phyloP scores from a whole-genome alignment of 805 yeast genomes.

The Yamadazyma akitaensis region DNA sequence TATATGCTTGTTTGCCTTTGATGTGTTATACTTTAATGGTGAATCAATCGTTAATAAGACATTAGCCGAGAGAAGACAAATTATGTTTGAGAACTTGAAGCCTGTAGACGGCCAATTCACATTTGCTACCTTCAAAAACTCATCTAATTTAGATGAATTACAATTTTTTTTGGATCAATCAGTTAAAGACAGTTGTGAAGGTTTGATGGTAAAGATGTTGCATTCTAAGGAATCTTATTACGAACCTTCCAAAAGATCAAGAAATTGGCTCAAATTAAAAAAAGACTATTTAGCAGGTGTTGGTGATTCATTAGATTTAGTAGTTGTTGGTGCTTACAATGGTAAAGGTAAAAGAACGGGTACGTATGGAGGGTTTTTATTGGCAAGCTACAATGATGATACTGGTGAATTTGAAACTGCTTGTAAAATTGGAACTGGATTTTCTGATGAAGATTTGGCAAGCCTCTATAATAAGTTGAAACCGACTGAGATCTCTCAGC shows the following conservation, averaged over 20 bases:
- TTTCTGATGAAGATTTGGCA: slow-evolving; percentile 76
- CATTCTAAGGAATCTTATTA: slow-evolving; percentile 78
- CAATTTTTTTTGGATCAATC: slow-evolving; percentile 85
- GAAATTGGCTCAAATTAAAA: slow-evolving; percentile 94
- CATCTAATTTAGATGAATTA: slow-evolving; percentile 69
- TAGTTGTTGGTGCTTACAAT: slow-evolving; percentile 88
- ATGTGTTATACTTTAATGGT: slow-evolving; percentile 71
- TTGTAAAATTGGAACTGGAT: slow-evolving; percentile 97
- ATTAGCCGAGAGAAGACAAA: slow-evolving; percentile 64
- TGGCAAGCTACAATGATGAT: slow-evolving; percentile 88
- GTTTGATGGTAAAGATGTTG: slow-evolving; percentile 89
- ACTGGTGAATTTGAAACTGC: slow-evolving; percentile 92
- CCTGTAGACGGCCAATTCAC: slow-evolving; percentile 74
- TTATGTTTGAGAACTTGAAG: slow-evolving; percentile 53
- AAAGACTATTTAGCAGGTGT: slow-evolving; percentile 94
- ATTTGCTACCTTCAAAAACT: slow-evolving; percentile 72
- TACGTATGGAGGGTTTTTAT: slow-evolving; percentile 87
- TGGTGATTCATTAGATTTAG: slow-evolving; percentile 92
- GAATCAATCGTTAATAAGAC: slow-evolving; percentile 65
- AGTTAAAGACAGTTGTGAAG: slow-evolving; percentile 88
- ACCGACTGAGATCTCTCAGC: slow-evolving; percentile 60
- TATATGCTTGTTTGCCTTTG: slow-evolving; percentile 92
- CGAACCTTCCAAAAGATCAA: slow-evolving; percentile 91
- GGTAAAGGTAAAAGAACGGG: slow-evolving; percentile 96
- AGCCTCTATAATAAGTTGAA: slow-evolving; percentile 57